Conservation (phyloP, 345 rosid species). For the Pugionium cornutum region DNA sequence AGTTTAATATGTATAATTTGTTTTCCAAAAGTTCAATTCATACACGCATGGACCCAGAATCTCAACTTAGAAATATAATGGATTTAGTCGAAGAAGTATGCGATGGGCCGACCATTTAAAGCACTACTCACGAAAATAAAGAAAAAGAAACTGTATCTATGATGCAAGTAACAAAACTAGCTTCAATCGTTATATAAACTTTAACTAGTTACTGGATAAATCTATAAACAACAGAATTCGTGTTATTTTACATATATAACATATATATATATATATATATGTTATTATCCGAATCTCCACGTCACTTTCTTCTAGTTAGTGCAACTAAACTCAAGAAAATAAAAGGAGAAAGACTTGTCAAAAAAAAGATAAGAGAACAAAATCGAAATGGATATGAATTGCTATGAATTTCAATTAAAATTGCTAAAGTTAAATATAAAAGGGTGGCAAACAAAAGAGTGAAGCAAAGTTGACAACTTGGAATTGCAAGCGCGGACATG, state of each 20-base stretch:
- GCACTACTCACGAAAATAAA: conserved; percentile 23
- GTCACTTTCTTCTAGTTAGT: conserved; percentile 27
- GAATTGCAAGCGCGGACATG: conserved; percentile 38
- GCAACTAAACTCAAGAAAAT: neutral
- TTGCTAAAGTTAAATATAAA: neutral
- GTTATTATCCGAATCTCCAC: conserved; percentile 29
- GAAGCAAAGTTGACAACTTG: conserved; percentile 42
- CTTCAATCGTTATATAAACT: conserved; percentile 36
- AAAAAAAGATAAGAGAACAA: conserved; percentile 16
- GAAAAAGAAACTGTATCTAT: conserved; percentile 22
- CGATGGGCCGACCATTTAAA: conserved; percentile 32
- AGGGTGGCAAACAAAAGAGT: conserved; percentile 50
- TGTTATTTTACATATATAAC: neutral
- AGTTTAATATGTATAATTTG: no score
- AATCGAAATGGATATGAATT: conserved; percentile 29
- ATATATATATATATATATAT: neutral
- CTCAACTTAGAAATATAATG: conserved; percentile 24
- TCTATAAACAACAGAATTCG: conserved; percentile 1
- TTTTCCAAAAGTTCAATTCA: no score
- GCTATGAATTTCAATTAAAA: conserved; percentile 7
- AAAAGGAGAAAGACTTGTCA: conserved; percentile 9
- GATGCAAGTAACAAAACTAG: conserved; percentile 41
- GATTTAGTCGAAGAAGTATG: conserved; percentile 19
- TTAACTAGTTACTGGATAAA: conserved; percentile 28
- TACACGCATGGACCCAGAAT: conserved; percentile 16